These are phyloP conservation scores for Nigrospora oryzae DNA, from an alignment of 2,329 filamentous ascomycete genomes.

Conservation along the genomic window DNA sequence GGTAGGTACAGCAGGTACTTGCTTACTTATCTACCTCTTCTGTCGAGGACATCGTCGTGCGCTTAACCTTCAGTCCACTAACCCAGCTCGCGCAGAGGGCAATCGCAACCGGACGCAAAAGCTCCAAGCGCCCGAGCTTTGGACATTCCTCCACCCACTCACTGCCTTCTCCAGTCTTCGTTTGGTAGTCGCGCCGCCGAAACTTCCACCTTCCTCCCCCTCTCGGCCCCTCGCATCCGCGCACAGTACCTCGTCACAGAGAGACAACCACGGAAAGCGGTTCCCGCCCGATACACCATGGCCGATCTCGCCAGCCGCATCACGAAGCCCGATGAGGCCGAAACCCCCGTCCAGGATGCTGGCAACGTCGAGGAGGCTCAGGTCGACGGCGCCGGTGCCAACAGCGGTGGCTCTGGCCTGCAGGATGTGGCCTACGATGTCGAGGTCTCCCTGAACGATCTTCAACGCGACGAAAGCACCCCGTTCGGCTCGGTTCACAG, in stretches of 20 bases:
- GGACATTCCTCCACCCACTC: too few species aligned
- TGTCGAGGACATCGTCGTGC: too few species aligned
- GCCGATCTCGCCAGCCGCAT: slow-evolving; percentile 43
- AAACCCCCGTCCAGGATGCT: slow-evolving; percentile 10
- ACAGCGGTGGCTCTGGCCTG: slow-evolving; percentile 41
- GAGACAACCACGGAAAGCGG: too few species aligned
- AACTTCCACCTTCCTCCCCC: too few species aligned
- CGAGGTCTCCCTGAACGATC: slow-evolving; percentile 83
- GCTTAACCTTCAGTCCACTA: too few species aligned
- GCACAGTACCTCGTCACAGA: too few species aligned
- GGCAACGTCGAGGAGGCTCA: slow-evolving; percentile 21
- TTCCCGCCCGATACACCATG: slow-evolving; percentile 19
- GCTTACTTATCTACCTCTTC: too few species aligned
- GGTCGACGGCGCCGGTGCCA: slow-evolving; percentile 24
- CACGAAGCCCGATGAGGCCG: slow-evolving; percentile 28
- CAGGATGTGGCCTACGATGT: slow-evolving; percentile 77
- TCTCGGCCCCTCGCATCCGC: too few species aligned
- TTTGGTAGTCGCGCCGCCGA: too few species aligned
- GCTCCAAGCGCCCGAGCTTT: not conserved
- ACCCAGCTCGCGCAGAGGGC: too few species aligned
- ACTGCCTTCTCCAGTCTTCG: too few species aligned
- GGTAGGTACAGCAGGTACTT: too few species aligned
- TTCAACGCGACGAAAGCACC: slow-evolving; percentile 78
- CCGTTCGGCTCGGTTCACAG: slow-evolving; percentile 77
- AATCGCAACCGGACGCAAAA: not conserved